Evolutionary conservation across 2,329 filamentous ascomycete genomes (phyloP), one percentile per base, ranked within the genome.

Genomic region (Penicillium sp.): DNA sequence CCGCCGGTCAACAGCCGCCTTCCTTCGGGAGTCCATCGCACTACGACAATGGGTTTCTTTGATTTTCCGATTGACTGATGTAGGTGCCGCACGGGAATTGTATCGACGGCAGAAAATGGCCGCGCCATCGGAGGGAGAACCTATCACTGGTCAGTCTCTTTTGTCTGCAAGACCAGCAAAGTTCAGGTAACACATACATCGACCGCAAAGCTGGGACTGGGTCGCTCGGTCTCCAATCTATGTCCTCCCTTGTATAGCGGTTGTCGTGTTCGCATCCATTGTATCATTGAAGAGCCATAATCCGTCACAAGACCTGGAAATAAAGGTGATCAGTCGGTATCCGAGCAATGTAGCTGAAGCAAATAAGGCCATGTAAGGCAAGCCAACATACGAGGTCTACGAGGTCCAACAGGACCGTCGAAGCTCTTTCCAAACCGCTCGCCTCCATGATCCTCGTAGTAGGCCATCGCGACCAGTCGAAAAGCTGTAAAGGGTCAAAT

Each of bases 21-120:
- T 27, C 94, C 94, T 74, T 99, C 94, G 7, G 94, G 94, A 14
- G 95, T 99, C 94, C 94, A 99, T 72, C 91, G 85, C 38, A 99
- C 93, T 8, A 97, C 90, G 61, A 97, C 97, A 68, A 99, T 90
- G 1, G 94, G 94, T 65, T 97, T 94, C 69, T 96, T 96, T 67
- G 96, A 92, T 70, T 99, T 99, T 77, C 97, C 97, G 7, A 97
- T 83, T 0, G 94, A 97, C n/a, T 94, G 95, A 71, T 99, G 94
- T 38, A 99, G 82, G 70, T 97, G 92, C 66, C 94, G 93, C n/a
- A 90, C 89, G 11, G 94, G 93, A 42, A 99, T 89, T 1, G 90
- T 89, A 71, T 97, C 91, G 55, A 87, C 91, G 18, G 92, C 86
- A 59, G 83, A 86, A 60, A 86, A 82, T 48, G 86, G 78, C 69